Evolutionary conservation across 2,329 filamentous ascomycete species (phyloP).

Genomic region (Graphilbum fragrans): DNA sequence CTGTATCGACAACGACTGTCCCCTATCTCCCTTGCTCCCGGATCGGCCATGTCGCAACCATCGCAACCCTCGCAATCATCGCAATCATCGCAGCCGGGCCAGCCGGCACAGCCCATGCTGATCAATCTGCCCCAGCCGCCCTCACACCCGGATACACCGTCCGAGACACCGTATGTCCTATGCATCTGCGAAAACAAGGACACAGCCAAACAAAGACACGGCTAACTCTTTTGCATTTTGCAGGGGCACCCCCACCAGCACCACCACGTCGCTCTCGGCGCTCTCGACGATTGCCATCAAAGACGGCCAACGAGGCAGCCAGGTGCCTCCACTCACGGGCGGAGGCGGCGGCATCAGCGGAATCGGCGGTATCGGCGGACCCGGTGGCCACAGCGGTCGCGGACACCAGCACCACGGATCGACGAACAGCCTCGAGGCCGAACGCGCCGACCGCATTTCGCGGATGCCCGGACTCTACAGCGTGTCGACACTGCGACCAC

Average conservation of each 20-base stretch:
- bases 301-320: conserved; percentile 79
- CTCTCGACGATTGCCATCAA: conserved; percentile 93
- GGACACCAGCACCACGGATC: conserved; percentile 48
- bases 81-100: neutral
- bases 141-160: conserved; percentile 75
- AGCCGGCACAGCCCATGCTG: conserved; percentile 43
- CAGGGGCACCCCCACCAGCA: conserved; percentile 86
- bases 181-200: neutral
- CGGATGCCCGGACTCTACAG: conserved; percentile 85
- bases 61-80: neutral
- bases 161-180: conserved; percentile 69
- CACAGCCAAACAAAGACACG: neutral
- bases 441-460: conserved; percentile 89
- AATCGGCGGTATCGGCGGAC: neutral
- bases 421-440: conserved; percentile 70
- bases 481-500: conserved; percentile 57
- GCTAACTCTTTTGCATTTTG: conserved; percentile 6
- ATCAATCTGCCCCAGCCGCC: conserved; percentile 77
- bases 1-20: too few relatives aligned
- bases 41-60: too few relatives aligned
- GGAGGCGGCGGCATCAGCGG: neutral
- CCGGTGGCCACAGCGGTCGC: conserved; percentile 43
- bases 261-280: conserved; percentile 81
- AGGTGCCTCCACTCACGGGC: conserved; percentile 4
- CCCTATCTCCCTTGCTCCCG: too few relatives aligned